Evolutionary conservation across 768 basidiomycete genomes (phyloP), one percentile per base, ranked within the genome.

Genomic region (Sarcodon aspratus): DNA sequence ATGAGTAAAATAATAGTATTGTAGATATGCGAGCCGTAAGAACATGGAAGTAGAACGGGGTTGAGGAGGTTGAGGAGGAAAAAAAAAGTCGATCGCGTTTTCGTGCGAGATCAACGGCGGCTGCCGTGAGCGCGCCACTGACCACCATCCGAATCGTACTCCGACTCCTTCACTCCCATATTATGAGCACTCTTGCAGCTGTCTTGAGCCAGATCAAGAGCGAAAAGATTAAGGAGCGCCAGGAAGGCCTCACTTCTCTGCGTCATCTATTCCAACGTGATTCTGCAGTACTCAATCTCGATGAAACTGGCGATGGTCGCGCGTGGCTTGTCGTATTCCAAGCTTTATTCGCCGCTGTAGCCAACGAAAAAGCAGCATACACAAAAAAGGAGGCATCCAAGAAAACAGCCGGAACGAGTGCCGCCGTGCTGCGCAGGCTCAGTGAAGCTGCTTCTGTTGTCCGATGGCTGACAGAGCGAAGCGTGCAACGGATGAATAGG

Each of bases 301-400:
- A 72, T 47, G 74, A 71, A 48, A 65, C 69, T 9, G 47, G 52
- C 52, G 61, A 67, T 33, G 57, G 58, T 32, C 49, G 66, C 38
- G 59, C 63, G 43, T 94, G 87, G 86, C 64, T 82, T 18, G 65
- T 71, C 7, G 67, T 92, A 7, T 89, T 82, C 57, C 78, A 88
- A 55, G 78, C 78, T 12, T 66, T 96, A 7, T 93, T 92, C 59
- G 66, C 68, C 9, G 67, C 76, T 2, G 80, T 93, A 43, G 57
- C 66, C 17, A 69, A 62, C 48, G 94, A 96, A 67, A 82, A 75
- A 60, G 64, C 53, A 12, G 70, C 70, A 9, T 50, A 67, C 48
- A 73, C 71, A 65, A 60, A 64, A 40, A 67, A 60, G 33, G 69
- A 71, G 50, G 69, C 50, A 9, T 21, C 67, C 17, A 57, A 68